Percentiles rank a stretch among this genome's conserved stretches.
phyloP scores from a whole-genome alignment of 2,329 filamentous ascomycete species.

The Karstenula rhodostoma region DNA sequence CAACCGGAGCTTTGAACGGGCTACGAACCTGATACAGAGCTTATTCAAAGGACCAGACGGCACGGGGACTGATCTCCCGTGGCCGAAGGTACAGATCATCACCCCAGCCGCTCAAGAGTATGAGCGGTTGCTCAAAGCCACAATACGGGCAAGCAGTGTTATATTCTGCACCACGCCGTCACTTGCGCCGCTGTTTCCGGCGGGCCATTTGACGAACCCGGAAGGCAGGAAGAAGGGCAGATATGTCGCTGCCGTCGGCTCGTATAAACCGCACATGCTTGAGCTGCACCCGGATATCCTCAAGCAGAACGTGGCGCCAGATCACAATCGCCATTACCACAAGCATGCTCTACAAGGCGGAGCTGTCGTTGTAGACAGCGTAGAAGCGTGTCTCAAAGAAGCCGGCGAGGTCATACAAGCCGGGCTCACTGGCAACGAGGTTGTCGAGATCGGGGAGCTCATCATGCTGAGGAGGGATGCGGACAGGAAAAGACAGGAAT shows the following conservation, averaged over 20 bases:
- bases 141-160: conserved; percentile 76
- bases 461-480: conserved; percentile 68
- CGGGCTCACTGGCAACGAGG: conserved; percentile 73
- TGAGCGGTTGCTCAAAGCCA: conserved; percentile 71
- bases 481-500: conserved; percentile 45
- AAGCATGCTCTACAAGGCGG: conserved; percentile 67
- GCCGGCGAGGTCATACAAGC: conserved; percentile 88
- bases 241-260: conserved; percentile 76
- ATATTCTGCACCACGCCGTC: conserved; percentile 91
- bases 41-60: conserved; percentile 60
- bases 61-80: conserved; percentile 28
- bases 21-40: conserved; percentile 60
- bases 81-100: conserved; percentile 70
- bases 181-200: conserved; percentile 76
- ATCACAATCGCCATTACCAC: conserved; percentile 69
- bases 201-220: conserved; percentile 72
- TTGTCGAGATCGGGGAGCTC: conserved; percentile 89
- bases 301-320: conserved; percentile 65
- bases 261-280: conserved; percentile 76
- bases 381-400: conserved; percentile 81
- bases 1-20: conserved; percentile 73
- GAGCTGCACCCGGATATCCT: conserved; percentile 84
- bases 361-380: conserved; percentile 70
- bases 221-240: conserved; percentile 75
- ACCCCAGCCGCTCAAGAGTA: conserved; percentile 77